Percentiles rank a stretch among this genome's conserved stretches.
These are phyloP conservation scores for Russula foetens DNA, from an alignment of 768 basidiomycete genomes.

Conservation along the genomic window DNA sequence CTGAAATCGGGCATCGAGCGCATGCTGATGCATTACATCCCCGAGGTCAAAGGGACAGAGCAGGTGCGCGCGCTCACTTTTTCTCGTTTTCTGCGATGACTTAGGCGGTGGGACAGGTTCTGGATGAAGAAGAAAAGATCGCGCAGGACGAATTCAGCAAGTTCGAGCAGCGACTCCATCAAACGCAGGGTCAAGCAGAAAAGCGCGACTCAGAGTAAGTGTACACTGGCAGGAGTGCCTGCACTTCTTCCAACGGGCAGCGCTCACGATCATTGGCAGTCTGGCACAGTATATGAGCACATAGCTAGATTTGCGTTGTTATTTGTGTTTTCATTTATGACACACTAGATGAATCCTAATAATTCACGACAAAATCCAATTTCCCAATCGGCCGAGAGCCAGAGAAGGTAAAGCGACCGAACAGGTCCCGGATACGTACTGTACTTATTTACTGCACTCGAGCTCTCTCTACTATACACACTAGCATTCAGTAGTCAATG, in stretches of 20 bases:
- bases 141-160: constrained; percentile 85
- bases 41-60: constrained; percentile 87
- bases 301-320: constrained; percentile 26
- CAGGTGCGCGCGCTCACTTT: constrained; percentile 45
- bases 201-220: constrained; percentile 43
- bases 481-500: not conserved
- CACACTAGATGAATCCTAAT: not conserved
- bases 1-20: constrained; percentile 95
- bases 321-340: not conserved
- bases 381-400: not conserved
- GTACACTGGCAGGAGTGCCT: constrained; percentile 5
- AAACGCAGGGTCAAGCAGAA: constrained; percentile 28
- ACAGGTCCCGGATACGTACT: not conserved
- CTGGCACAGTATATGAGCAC: constrained; percentile 82
- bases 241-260: not conserved
- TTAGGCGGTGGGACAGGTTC: constrained; percentile 43
- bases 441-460: no score
- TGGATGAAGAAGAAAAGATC: constrained; percentile 85
- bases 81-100: not conserved
- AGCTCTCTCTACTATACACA: not conserved
- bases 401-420: not conserved
- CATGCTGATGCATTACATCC: constrained; percentile 99
- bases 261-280: constrained; percentile 29
- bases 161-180: constrained; percentile 61
- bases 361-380: not conserved